Percentiles rank a stretch among this genome's conserved stretches.
phyloP scores from a whole-genome alignment of 306 rosid genomes.

The Cyamopsis tetragonoloba region DNA sequence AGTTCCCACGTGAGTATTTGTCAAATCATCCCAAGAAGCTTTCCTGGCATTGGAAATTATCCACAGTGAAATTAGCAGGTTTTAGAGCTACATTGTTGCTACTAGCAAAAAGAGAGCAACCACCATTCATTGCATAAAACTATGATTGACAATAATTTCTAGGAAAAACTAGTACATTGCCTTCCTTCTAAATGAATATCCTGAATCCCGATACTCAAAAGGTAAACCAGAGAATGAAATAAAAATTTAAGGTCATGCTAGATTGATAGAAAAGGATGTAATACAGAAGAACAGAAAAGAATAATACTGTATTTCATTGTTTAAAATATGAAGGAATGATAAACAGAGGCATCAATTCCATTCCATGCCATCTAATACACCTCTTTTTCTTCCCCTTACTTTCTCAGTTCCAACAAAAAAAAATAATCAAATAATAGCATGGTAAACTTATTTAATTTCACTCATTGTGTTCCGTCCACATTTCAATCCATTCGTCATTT shows the following conservation, averaged over 20 bases:
- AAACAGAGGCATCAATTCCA: neutral
- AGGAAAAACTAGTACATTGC: neutral
- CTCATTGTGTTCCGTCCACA: neutral
- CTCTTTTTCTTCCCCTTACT: neutral
- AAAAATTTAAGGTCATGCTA: neutral
- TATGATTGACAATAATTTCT: neutral
- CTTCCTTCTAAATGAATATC: neutral
- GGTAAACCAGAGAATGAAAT: neutral
- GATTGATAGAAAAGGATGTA: neutral
- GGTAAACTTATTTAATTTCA: neutral
- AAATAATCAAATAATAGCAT: neutral
- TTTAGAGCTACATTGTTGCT: neutral
- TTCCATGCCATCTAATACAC: neutral
- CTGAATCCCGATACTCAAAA: neutral
- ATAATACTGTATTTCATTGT: neutral
- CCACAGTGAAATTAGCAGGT: slow-evolving; percentile 10
- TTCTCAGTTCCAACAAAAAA: neutral
- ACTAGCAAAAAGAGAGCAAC: neutral
- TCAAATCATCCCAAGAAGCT: slow-evolving; percentile 7
- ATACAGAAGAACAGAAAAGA: neutral
- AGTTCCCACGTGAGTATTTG: neutral
- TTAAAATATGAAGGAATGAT: neutral
- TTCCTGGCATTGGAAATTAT: slow-evolving; percentile 25
- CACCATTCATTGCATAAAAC: neutral
- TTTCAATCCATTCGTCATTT: neutral